Percentiles rank a stretch among this genome's conserved stretches.
Evolutionary conservation across 441 rosid species (phyloP).

Genomic region (Heliophila coronopifolia): DNA sequence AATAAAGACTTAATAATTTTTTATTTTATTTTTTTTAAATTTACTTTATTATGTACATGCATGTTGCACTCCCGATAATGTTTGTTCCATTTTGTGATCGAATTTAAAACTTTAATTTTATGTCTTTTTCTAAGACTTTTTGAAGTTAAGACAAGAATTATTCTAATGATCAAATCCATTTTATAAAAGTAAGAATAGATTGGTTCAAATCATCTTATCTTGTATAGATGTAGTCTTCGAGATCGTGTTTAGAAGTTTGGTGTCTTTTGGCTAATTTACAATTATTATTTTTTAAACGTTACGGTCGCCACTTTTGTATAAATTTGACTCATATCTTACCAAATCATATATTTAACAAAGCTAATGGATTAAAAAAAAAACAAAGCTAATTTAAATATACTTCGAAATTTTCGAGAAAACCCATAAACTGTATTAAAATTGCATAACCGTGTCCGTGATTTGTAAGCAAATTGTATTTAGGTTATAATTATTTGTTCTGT

Average conservation of each 20-base stretch:
- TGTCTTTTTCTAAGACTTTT: slow-evolving; percentile 12
- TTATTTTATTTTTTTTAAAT: not conserved
- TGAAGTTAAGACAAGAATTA: slow-evolving; percentile 7
- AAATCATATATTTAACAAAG: not conserved
- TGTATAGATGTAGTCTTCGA: slow-evolving; percentile 3
- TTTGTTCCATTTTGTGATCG: slow-evolving; percentile 12
- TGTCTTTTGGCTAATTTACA: not conserved
- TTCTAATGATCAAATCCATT: not conserved
- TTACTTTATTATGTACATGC: slow-evolving; percentile 21
- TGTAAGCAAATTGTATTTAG: too few species aligned
- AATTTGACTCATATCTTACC: not conserved
- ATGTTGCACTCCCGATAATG: slow-evolving; percentile 24
- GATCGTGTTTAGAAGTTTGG: slow-evolving; percentile 28
- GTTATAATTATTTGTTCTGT: too few species aligned
- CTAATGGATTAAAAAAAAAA: not conserved
- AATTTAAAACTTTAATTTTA: too few species aligned
- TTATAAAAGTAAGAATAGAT: slow-evolving; percentile 10
- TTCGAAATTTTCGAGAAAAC: too few species aligned
- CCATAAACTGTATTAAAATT: too few species aligned
- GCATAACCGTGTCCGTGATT: too few species aligned
- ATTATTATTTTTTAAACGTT: not conserved
- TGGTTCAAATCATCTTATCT: slow-evolving; percentile 1
- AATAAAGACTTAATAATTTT: slow-evolving; percentile 17
- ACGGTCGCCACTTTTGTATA: not conserved
- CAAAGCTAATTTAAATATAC: not conserved